Evolutionary conservation across 108 stramenopile genomes (phyloP).

Genomic region (Nitzschia putrida): DNA sequence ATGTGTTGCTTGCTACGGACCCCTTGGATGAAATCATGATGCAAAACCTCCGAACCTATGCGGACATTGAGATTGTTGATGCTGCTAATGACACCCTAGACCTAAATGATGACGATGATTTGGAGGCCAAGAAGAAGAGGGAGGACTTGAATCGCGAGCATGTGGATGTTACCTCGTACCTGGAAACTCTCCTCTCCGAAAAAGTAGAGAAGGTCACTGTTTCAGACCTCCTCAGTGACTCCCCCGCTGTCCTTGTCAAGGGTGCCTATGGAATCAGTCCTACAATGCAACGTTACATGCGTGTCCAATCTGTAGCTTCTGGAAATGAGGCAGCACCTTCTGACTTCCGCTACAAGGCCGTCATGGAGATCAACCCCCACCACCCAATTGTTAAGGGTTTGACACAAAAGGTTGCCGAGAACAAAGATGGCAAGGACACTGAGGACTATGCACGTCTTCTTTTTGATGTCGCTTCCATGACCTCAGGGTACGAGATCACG

Average conservation of each 20-base stretch:
- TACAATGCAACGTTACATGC: conserved; percentile 98
- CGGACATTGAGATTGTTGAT: conserved; percentile 82
- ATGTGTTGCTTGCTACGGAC: conserved; percentile 92
- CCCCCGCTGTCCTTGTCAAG: conserved; percentile 93
- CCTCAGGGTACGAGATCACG: conserved; percentile 92
- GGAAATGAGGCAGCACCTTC: conserved; percentile 70
- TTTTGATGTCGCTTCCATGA: conserved; percentile 95
- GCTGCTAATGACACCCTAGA: conserved; percentile 90
- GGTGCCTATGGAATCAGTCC: conserved; percentile 97
- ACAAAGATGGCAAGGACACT: conserved; percentile 63
- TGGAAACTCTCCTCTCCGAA: conserved; percentile 73
- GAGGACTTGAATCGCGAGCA: conserved; percentile 66
- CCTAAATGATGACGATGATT: conserved; percentile 83
- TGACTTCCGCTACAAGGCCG: conserved; percentile 82
- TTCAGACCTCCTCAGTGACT: conserved; percentile 78
- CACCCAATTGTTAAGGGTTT: conserved; percentile 90
- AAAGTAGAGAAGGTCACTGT: conserved; percentile 91
- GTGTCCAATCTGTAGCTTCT: conserved; percentile 89
- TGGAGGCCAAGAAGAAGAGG: conserved; percentile 90
- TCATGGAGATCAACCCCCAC: conserved; percentile 94
- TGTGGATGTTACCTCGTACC: conserved; percentile 76
- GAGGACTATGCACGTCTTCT: conserved; percentile 79
- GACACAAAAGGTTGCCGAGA: conserved; percentile 56
- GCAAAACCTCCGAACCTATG: conserved; percentile 84
- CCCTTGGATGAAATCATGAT: conserved; percentile 97